Evolutionary conservation across 768 basidiomycete species (phyloP).

Genomic region (Russula ochroleuca): DNA sequence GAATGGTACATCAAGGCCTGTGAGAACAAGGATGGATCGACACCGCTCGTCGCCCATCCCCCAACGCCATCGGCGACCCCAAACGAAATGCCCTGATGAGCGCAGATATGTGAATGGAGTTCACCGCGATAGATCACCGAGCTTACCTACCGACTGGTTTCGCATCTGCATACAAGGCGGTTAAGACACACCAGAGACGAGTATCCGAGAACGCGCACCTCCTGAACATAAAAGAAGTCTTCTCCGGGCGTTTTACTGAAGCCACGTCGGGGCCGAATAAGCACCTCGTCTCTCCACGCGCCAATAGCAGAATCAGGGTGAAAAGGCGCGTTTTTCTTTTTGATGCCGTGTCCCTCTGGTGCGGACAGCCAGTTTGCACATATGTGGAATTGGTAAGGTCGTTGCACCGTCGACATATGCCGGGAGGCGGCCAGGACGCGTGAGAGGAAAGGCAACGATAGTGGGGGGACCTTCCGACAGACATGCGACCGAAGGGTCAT

Average conservation of each 20-base stretch:
- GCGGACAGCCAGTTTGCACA: constrained; percentile 79
- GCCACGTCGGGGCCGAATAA: constrained; percentile 43
- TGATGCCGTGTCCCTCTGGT: constrained; percentile 40
- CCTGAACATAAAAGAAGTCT: constrained; percentile 63
- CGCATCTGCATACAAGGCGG: constrained; percentile 53
- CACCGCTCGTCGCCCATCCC: constrained; percentile 79
- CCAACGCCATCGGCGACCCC: constrained; percentile 93
- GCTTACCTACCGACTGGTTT: constrained; percentile 63
- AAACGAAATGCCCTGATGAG: constrained; percentile 62
- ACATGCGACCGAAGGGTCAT: not conserved
- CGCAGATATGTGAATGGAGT: constrained; percentile 22
- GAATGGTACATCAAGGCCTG: constrained; percentile 90
- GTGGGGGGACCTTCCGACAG: not conserved
- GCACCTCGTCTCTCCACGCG: constrained; percentile 63
- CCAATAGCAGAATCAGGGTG: constrained; percentile 54
- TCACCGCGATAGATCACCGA: constrained; percentile 2
- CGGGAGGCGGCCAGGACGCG: not conserved
- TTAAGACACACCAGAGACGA: constrained; percentile 5
- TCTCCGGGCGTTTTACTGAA: constrained; percentile 47
- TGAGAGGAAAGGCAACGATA: not conserved
- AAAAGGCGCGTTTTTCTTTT: constrained; percentile 48
- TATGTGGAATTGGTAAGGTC: constrained; percentile 68
- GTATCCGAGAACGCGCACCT: constrained; percentile 44
- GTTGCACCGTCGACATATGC: constrained; percentile 33
- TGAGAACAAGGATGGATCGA: constrained; percentile 86